Base-by-base conservation (phyloP, 257 asterid genomes). In the Nemophila menziesii region DNA sequence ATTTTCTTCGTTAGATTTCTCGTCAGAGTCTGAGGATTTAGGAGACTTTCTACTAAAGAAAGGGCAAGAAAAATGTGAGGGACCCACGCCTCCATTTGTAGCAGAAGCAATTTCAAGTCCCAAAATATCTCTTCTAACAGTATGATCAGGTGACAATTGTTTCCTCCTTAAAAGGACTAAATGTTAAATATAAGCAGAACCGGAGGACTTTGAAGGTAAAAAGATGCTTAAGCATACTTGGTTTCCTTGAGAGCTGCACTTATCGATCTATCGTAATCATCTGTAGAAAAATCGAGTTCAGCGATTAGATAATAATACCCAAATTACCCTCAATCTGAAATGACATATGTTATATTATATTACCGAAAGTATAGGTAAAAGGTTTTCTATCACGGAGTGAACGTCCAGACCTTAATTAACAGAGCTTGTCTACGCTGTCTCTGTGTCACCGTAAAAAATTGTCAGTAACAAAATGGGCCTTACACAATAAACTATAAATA, bases 321-420 rank as follows among this genome's bases (percentile, higher is more conserved):
- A n/a, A n/a, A n/a, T n/a, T n/a, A 45, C 26, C 10, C 9, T 41
- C 22, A 3, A 17, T 19, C 24, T 29, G 12, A 29, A n/a, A n/a
- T n/a, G n/a, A n/a, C n/a, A n/a, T n/a, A n/a, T n/a, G n/a, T n/a
- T n/a, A n/a, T n/a, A n/a, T n/a, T n/a, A n/a, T n/a, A n/a, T 43
- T 70, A 90, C 99, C 96, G 36, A 90, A 90, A 36, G 96, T 90
- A 47, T 83, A 87, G 44, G 93, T 83, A 56, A 83, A 95, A 3
- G 79, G 97, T 58, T 87, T 83, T 70, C 95, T 71, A 72, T 83
- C 92, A 49, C 95, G 97, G 20, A 84, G 93, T 54, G 95, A 73
- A 45, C 95, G 92, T 11, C 97, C 95, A 37, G 65, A 63, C 52
- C 65, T 87, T 86, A 44, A 87, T 93, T 86, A 87, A 68, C 56